Percentiles rank a stretch among this genome's conserved stretches.
These are phyloP conservation scores for Apiotrichum mycotoxinovorans DNA, from an alignment of 1,284 basidiomycete species.

Conservation along the genomic window DNA sequence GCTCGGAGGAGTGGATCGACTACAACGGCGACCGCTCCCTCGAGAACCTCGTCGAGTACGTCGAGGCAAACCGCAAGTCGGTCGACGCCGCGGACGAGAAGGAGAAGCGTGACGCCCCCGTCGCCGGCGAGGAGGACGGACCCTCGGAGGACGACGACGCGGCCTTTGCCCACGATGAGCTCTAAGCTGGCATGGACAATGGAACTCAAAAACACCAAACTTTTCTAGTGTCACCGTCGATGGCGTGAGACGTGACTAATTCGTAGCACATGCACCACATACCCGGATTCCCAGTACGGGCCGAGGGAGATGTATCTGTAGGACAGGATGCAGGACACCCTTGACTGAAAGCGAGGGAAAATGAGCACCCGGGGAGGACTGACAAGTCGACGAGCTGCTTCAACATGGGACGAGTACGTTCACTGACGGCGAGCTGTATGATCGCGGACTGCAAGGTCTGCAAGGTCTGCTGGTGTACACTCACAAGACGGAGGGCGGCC, in stretches of 20 bases:
- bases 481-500: too few species aligned
- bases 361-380: too few species aligned
- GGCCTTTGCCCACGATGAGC: conserved; percentile 44
- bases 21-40: conserved; percentile 87
- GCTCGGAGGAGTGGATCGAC: conserved; percentile 78
- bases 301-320: not conserved
- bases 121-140: conserved; percentile 28
- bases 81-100: conserved; percentile 21
- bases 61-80: conserved; percentile 72
- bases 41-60: conserved; percentile 77
- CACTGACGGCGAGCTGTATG: too few species aligned
- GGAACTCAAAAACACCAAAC: too few species aligned
- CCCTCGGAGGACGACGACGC: conserved; percentile 25
- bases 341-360: too few species aligned
- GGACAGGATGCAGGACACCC: too few species aligned
- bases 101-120: conserved; percentile 26
- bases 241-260: not conserved
- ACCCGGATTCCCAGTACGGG: not conserved
- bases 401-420: too few species aligned
- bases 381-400: too few species aligned
- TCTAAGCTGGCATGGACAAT: conserved; percentile 22
- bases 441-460: too few species aligned
- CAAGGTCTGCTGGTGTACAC: too few species aligned
- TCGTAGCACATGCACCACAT: conserved; percentile 1
- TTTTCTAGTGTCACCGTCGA: not conserved